phyloP scores from a whole-genome alignment of 2,329 filamentous ascomycete genomes.

The Colletotrichum abscissum region DNA sequence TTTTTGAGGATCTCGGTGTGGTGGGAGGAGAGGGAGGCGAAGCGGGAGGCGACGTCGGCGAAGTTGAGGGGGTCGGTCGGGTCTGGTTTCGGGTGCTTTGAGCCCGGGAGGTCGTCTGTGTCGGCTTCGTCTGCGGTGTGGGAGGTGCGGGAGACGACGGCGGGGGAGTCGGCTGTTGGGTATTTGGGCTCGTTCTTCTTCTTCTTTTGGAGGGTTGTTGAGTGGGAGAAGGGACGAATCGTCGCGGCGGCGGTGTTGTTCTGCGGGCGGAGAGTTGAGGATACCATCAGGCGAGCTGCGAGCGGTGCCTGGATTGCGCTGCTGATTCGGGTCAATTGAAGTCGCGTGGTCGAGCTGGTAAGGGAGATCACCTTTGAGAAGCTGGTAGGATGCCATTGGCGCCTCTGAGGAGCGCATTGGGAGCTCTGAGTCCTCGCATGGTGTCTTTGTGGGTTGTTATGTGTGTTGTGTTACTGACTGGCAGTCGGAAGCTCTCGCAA shows the following conservation, averaged over 20 bases:
- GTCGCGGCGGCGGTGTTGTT: background rate
- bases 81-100: slow-evolving; percentile 45
- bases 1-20: slow-evolving; percentile 54
- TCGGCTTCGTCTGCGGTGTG: slow-evolving; percentile 38
- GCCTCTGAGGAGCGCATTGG: slow-evolving; percentile 13
- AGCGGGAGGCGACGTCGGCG: slow-evolving; percentile 58
- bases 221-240: slow-evolving; percentile 45
- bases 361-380: slow-evolving; percentile 2
- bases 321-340: background rate
- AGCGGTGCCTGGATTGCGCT: slow-evolving; percentile 15
- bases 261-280: background rate
- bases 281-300: slow-evolving; percentile 20
- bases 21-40: slow-evolving; percentile 53
- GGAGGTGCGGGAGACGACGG: slow-evolving; percentile 33
- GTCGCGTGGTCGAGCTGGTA: too few species aligned
- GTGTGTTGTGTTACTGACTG: background rate
- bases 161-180: slow-evolving; percentile 35
- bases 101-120: slow-evolving; percentile 33
- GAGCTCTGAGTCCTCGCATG: slow-evolving; percentile 11
- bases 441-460: background rate
- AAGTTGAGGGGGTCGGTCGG: slow-evolving; percentile 61
- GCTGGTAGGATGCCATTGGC: slow-evolving; percentile 29
- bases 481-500: background rate
- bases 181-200: slow-evolving; percentile 43
- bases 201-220: slow-evolving; percentile 49